Conservation (phyloP, 2,329 filamentous ascomycete genomes). For the Colletotrichum chrysophilum region DNA sequence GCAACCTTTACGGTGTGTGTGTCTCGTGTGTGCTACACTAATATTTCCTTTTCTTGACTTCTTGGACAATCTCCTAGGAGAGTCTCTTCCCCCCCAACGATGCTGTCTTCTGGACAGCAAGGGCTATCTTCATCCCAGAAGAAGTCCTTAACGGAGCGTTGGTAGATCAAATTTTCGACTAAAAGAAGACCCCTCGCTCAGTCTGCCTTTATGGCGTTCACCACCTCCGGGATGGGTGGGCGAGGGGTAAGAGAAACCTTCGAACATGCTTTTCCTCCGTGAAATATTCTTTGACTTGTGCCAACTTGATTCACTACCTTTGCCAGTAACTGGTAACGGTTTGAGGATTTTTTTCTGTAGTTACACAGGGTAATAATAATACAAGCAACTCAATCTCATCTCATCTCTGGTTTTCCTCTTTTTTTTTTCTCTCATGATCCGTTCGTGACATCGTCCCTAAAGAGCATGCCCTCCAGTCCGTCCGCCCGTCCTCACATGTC, state of each 20-base stretch:
- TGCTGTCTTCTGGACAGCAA: constrained; percentile 78
- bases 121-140: constrained; percentile 72
- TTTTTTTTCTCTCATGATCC: not conserved
- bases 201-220: constrained; percentile 28
- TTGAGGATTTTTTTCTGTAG: not conserved
- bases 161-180: constrained; percentile 59
- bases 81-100: constrained; percentile 51
- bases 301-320: not conserved
- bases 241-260: constrained; percentile 48
- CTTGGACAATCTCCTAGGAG: not conserved
- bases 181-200: constrained; percentile 42
- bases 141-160: constrained; percentile 84
- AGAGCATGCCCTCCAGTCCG: not conserved
- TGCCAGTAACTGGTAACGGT: not conserved
- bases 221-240: constrained; percentile 38
- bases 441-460: constrained; percentile 3
- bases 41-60: constrained; percentile 16
- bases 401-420: not conserved
- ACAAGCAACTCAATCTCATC: not conserved
- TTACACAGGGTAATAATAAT: not conserved
- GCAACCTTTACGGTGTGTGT: constrained; percentile 14
- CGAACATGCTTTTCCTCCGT: constrained; percentile 31
- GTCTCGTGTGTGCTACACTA: not conserved
- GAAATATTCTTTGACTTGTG: not conserved
- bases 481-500: not conserved